Conservation (phyloP, 495 filamentous ascomycete species). For the Penicillium paxilli region DNA sequence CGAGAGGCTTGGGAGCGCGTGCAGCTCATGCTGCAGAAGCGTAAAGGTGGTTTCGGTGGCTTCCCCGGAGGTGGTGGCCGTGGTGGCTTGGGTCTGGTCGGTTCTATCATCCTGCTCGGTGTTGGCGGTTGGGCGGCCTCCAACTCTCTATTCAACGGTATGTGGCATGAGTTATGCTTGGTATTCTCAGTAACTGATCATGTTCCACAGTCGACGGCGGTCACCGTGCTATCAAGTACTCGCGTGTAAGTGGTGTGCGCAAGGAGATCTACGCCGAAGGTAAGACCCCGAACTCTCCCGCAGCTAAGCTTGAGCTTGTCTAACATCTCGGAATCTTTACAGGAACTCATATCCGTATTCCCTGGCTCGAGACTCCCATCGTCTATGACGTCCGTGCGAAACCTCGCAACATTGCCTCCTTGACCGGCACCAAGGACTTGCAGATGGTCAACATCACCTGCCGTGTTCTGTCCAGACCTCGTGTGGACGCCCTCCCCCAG, state of each 20-base stretch:
- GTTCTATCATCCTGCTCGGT: constrained; percentile 60
- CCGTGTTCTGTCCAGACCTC: constrained; percentile 93
- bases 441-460: constrained; percentile 99
- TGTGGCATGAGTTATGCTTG: not conserved
- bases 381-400: constrained; percentile 97
- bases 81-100: constrained; percentile 42
- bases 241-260: constrained; percentile 86
- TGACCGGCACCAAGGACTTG: constrained; percentile 97
- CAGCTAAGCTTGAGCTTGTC: constrained; percentile 9
- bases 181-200: not conserved
- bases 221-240: constrained; percentile 98
- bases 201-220: constrained; percentile 83
- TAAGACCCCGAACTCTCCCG: constrained; percentile 37
- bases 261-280: constrained; percentile 97
- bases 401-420: constrained; percentile 92
- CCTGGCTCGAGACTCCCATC: constrained; percentile 96
- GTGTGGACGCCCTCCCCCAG: constrained; percentile 83
- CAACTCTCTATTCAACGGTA: constrained; percentile 93
- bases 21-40: constrained; percentile 60
- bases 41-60: constrained; percentile 43
- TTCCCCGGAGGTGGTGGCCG: constrained; percentile 52
- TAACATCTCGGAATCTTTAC: constrained; percentile 13
- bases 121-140: constrained; percentile 66
- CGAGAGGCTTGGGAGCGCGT: constrained; percentile 65
- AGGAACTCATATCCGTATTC: constrained; percentile 93